Base-by-base conservation (phyloP, 139 green algal genomes). In the Chlorella ohadii region DNA sequence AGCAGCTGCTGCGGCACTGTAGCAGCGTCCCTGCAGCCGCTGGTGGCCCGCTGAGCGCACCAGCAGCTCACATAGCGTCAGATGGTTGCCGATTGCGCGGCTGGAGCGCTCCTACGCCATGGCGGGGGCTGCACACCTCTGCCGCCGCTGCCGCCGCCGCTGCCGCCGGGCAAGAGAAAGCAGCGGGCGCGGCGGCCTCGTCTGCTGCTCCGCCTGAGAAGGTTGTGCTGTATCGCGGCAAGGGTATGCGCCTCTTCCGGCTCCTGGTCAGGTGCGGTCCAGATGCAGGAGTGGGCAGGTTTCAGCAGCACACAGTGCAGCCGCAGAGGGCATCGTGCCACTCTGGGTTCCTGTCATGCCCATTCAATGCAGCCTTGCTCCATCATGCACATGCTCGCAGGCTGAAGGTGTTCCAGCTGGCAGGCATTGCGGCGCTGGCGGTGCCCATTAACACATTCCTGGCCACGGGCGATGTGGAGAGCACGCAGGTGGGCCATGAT, bases 321-420 rank as follows among this genome's bases (percentile, higher is more conserved):
- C n/a, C n/a, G n/a, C n/a, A n/a, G n/a, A n/a, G n/a, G n/a, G n/a
- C n/a, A n/a, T n/a, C n/a, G n/a, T n/a, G n/a, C n/a, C n/a, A n/a
- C n/a, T n/a, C n/a, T n/a, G n/a, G 44, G 7, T 51, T 51, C 9
- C 44, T 9, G 44, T 51, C 44, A 51, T 51, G 51, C 51, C 22
- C 15, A 13, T 22, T 59, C 22, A 59, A 23, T 22, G 15, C 51
- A 59, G 12, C 51, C 51, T 13, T 9, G 12, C 9, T 13, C 15
- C 22, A 2, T 23, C 51, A 59, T 13, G 11, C 15, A 13, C 51
- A 22, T 22, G 28, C 16, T 33, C 31, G 75, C 76, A 82, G 79
- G 38, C 27, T 88, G 47, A 87, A 87, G 59, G 71, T 97, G 4
- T 93, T 95, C 39, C 94, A 97, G 84, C 72, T 97, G 39, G 73